These are phyloP conservation scores for Hyaloscypha hepaticicola DNA, from an alignment of 495 filamentous ascomycete species.

Conservation along the genomic window DNA sequence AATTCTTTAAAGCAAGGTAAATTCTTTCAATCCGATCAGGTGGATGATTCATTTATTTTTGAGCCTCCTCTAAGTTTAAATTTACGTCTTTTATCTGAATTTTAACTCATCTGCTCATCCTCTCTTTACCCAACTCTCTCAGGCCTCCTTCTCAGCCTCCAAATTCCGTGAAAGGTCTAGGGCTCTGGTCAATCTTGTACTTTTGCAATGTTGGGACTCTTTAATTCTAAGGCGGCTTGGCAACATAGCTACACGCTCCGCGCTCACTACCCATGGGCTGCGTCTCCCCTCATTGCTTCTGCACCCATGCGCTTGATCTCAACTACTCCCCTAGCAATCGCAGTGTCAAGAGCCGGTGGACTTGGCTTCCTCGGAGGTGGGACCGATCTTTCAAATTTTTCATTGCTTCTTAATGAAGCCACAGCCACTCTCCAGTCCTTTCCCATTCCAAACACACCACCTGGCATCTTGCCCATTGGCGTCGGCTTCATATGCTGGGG, in stretches of 20 bases:
- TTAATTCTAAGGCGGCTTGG: neutral
- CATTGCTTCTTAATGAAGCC: conserved; percentile 11
- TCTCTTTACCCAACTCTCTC: neutral
- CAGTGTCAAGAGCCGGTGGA: conserved; percentile 57
- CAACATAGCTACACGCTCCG: neutral
- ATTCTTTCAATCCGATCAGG: neutral
- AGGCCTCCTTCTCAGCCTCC: neutral
- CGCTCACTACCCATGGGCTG: conserved; percentile 60
- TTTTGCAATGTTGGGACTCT: too few species aligned
- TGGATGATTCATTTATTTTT: too few species aligned
- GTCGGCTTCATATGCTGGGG: conserved; percentile 63
- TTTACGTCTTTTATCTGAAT: too few species aligned
- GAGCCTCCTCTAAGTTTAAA: too few species aligned
- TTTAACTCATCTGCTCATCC: neutral
- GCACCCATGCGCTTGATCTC: conserved; percentile 76
- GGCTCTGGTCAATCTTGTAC: too few species aligned
- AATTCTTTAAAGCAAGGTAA: neutral
- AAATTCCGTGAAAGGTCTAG: too few species aligned
- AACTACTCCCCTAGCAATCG: conserved; percentile 54
- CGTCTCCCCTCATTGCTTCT: conserved; percentile 58
- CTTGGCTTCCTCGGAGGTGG: conserved; percentile 53
- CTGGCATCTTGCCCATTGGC: conserved; percentile 52
- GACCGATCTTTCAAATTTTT: conserved; percentile 24
- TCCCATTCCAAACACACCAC: conserved; percentile 20
- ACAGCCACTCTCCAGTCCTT: conserved; percentile 3